phyloP scores from a whole-genome alignment of 2,329 filamentous ascomycete species.

The Ophiocordyceps robertsii region DNA sequence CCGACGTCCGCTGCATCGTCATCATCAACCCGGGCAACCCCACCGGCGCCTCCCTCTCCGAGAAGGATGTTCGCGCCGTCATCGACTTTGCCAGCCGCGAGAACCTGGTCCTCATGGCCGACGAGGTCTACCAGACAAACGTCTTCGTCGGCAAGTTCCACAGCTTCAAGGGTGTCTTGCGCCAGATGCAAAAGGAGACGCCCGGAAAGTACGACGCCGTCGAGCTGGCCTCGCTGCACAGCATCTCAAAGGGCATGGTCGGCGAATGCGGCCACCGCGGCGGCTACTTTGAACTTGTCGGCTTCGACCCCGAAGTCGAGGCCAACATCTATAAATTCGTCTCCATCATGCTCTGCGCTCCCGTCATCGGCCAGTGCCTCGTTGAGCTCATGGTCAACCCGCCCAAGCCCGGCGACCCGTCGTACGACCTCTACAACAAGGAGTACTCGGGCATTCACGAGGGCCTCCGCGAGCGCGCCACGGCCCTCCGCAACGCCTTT shows the following conservation, averaged over 20 bases:
- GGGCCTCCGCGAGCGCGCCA: constrained; percentile 66
- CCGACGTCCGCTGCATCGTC: constrained; percentile 83
- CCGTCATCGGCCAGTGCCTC: constrained; percentile 89
- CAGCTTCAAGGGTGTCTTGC: constrained; percentile 85
- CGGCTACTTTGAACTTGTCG: constrained; percentile 92
- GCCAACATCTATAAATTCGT: constrained; percentile 98
- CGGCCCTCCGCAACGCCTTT: constrained; percentile 81
- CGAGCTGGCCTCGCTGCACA: constrained; percentile 86
- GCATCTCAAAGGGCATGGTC: constrained; percentile 94
- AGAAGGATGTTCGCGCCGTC: constrained; percentile 70
- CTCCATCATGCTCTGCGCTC: constrained; percentile 90
- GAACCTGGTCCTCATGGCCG: constrained; percentile 79
- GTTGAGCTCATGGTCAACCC: constrained; percentile 98
- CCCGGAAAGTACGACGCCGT: constrained; percentile 70
- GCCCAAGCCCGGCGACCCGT: constrained; percentile 69
- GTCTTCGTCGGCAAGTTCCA: constrained; percentile 90
- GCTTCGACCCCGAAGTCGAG: constrained; percentile 74
- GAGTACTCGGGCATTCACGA: constrained; percentile 78
- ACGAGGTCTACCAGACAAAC: constrained; percentile 99
- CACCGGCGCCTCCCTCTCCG: constrained; percentile 73
- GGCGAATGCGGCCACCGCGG: constrained; percentile 97
- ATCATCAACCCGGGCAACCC: constrained; percentile 99
- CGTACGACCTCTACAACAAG: constrained; percentile 66
- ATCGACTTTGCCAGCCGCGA: constrained; percentile 76
- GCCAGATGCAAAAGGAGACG: constrained; percentile 62